Conservation (phyloP, 2,329 filamentous ascomycete genomes). For the Epichloe aotearoae region DNA sequence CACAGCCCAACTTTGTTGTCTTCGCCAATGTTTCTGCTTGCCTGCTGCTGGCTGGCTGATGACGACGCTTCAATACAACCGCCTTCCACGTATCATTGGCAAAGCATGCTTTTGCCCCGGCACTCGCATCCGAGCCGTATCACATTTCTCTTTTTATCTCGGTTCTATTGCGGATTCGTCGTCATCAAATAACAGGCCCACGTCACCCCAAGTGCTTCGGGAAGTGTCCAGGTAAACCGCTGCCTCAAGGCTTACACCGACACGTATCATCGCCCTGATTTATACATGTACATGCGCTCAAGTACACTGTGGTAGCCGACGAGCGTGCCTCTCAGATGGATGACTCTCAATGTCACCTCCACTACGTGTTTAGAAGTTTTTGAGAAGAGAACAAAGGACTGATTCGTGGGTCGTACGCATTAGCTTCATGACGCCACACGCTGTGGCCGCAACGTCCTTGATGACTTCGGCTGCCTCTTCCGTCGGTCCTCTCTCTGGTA, state of each 20-base stretch:
- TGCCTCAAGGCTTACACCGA: neutral
- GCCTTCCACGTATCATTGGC: neutral
- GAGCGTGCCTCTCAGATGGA: neutral
- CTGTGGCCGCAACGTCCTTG: neutral
- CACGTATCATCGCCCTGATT: neutral
- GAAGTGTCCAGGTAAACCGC: neutral
- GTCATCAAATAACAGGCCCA: neutral
- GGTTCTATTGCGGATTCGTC: neutral
- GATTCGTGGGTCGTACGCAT: neutral
- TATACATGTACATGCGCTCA: no score
- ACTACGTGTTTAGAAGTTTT: neutral
- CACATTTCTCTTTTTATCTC: neutral
- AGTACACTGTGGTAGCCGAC: neutral
- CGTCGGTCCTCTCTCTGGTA: neutral
- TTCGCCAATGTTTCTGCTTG: neutral
- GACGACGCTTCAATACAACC: neutral
- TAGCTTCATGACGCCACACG: neutral
- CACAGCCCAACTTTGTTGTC: neutral
- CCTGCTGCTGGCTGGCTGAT: neutral
- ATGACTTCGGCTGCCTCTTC: constrained; percentile 4
- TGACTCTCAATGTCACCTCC: neutral
- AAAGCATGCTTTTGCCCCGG: neutral
- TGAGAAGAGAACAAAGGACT: neutral
- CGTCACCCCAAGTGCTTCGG: neutral
- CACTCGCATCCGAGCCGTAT: neutral